These are phyloP conservation scores for Mimosa bimucronata DNA, from an alignment of 306 rosid genomes.

Conservation along the genomic window DNA sequence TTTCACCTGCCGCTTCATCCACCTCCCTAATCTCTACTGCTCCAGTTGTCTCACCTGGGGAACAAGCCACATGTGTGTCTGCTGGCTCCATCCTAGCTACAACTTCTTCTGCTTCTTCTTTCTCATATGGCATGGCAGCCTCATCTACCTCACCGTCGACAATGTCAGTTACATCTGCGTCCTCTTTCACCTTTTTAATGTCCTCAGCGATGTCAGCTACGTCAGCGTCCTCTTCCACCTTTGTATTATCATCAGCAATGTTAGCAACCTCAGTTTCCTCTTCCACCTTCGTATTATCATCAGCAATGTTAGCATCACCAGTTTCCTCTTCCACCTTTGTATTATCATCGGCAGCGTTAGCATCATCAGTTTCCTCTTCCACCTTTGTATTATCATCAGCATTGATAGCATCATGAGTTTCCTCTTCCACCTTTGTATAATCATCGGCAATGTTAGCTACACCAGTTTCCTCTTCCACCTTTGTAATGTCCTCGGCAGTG, in stretches of 20 bases:
- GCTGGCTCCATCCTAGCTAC: background rate
- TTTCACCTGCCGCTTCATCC: constrained; percentile 2
- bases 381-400: constrained; percentile 37
- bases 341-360: constrained; percentile 33
- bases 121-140: background rate
- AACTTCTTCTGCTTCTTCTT: constrained; percentile 4
- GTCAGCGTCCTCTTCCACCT: constrained; percentile 15
- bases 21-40: background rate
- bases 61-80: background rate
- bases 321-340: constrained; percentile 26
- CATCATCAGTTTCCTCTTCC: background rate
- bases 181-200: background rate
- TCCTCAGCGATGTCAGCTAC: background rate
- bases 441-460: constrained; percentile 35
- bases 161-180: background rate
- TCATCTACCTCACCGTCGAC: background rate
- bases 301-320: constrained; percentile 38
- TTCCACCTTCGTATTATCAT: constrained; percentile 23
- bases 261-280: background rate
- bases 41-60: constrained; percentile 9
- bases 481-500: background rate
- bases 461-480: background rate
- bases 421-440: constrained; percentile 29
- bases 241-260: constrained; percentile 37
- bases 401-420: constrained; percentile 24